Evolutionary conservation across 129 eudicot genomes (phyloP), one percentile per base, ranked within the genome.

Genomic region (Saposhnikovia divaricata): DNA sequence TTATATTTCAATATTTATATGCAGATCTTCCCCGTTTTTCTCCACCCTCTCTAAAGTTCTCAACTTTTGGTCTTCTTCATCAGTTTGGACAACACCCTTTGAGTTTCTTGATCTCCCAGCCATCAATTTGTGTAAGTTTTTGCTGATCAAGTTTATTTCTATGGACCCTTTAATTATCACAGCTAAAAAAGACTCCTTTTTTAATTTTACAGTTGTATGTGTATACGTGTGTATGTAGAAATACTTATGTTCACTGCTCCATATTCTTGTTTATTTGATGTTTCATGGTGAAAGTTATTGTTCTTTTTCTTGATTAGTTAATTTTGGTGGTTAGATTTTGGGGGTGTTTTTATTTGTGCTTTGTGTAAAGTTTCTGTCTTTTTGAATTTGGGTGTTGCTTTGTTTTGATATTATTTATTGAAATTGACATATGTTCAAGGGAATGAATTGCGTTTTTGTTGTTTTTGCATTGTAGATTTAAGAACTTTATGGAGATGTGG

Each of bases 401-500:
- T 19, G n/a, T 75, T 65, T 27, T 59, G 66, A 16, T 31, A 57
- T 15, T 5, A 45, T 75, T 40, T 40, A 39, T 84, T 18, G 42
- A 48, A 38, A 47, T 28, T 68, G 63, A 78, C 15, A 28, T 59
- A 50, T 45, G 78, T 19, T 84, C 55, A 40, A 10, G 18, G 42
- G 21, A 48, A 42, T 80, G 77, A 51, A 28, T 0, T 51, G 83
- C 53, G 77, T 68, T 80, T 44, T 47, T 34, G 14, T 53, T 68
- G 40, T 55, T 63, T 47, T 34, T 81, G 73, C 68, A 79, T 65
- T 74, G 74, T 77, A 38, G 77, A 71, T 48, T 34, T 71, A 27
- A 23, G 50, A 72, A 53, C 34, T 9, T 66, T 71, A 25, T 25
- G 34, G 75, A 38, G 55, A 69, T 42, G 80, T 46, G 76, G 79